phyloP scores from a whole-genome alignment of 345 rosid genomes.

The Arabidopsis arenosa region DNA sequence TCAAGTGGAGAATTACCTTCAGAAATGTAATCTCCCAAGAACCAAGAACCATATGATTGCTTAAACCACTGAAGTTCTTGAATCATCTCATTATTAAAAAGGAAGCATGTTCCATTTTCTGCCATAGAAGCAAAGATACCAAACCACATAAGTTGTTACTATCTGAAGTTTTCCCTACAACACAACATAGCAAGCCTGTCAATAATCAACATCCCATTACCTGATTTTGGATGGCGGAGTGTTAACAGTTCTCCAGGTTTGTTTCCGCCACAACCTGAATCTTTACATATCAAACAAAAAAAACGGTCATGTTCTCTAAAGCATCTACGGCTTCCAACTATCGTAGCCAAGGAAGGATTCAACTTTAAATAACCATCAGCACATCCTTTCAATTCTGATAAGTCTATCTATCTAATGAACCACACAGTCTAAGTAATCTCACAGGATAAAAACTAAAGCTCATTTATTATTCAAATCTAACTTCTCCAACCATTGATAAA shows the following conservation, averaged over 20 bases:
- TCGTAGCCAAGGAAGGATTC: neutral
- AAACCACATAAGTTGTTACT: neutral
- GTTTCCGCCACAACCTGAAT: conserved; percentile 41
- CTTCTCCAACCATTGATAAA: neutral
- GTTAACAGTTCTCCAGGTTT: conserved; percentile 54
- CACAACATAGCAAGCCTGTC: conserved; percentile 2
- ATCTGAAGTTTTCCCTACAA: neutral
- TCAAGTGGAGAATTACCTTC: conserved; percentile 54
- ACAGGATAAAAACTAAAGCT: neutral
- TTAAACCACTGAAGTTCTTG: conserved; percentile 91
- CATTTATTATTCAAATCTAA: neutral
- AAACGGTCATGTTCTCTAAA: neutral
- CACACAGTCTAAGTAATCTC: neutral
- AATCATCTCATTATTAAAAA: conserved; percentile 57
- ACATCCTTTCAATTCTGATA: neutral
- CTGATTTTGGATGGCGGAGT: conserved; percentile 89
- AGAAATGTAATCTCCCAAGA: conserved; percentile 78
- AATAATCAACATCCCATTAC: conserved; percentile 42
- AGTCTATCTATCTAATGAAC: neutral
- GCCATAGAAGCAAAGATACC: conserved; percentile 27
- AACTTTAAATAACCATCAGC: neutral
- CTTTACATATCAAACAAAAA: conserved; percentile 39
- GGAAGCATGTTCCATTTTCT: conserved; percentile 66
- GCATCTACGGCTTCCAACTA: neutral
- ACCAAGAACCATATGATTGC: conserved; percentile 88